Evolutionary conservation across 1,139 yeast genomes (phyloP).

Genomic region (Kodamaea fungicola): DNA sequence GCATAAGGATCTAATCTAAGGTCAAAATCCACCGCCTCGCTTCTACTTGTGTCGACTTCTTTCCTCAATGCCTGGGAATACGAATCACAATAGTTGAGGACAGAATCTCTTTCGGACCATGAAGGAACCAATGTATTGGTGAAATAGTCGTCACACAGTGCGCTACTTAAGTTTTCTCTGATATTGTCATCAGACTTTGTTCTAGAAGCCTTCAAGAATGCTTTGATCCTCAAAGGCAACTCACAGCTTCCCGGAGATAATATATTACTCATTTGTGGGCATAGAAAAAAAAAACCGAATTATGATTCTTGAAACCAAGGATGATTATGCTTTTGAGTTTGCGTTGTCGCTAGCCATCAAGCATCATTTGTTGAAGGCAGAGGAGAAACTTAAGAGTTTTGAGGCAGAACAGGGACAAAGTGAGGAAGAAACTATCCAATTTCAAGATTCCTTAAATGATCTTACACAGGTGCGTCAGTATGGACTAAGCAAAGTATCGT

Average conservation of each 20-base stretch:
- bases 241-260: constrained; percentile 30
- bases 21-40: constrained; percentile 19
- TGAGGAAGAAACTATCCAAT: constrained; percentile 7
- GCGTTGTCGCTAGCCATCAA: constrained; percentile 20
- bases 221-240: constrained; percentile 32
- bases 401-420: constrained; percentile 1
- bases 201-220: constrained; percentile 38
- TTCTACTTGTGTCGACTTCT: constrained; percentile 2
- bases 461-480: constrained; percentile 5
- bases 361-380: constrained; percentile 11
- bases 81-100: constrained; percentile 30
- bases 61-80: constrained; percentile 24
- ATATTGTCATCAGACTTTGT: constrained; percentile 39
- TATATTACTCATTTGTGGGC: constrained; percentile 8
- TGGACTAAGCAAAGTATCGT: constrained; percentile 5
- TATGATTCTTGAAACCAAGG: constrained; percentile 1
- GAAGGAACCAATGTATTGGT: constrained; percentile 28
- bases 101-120: constrained; percentile 32
- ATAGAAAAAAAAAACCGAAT: background rate
- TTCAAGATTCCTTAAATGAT: constrained; percentile 7
- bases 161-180: constrained; percentile 32
- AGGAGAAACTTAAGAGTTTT: constrained; percentile 3
- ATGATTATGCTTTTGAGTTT: constrained; percentile 12
- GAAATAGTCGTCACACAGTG: constrained; percentile 29
- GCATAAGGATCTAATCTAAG: constrained; percentile 44